These are phyloP conservation scores for Lentinus brumalis DNA, from an alignment of 768 basidiomycete species.

Conservation along the genomic window DNA sequence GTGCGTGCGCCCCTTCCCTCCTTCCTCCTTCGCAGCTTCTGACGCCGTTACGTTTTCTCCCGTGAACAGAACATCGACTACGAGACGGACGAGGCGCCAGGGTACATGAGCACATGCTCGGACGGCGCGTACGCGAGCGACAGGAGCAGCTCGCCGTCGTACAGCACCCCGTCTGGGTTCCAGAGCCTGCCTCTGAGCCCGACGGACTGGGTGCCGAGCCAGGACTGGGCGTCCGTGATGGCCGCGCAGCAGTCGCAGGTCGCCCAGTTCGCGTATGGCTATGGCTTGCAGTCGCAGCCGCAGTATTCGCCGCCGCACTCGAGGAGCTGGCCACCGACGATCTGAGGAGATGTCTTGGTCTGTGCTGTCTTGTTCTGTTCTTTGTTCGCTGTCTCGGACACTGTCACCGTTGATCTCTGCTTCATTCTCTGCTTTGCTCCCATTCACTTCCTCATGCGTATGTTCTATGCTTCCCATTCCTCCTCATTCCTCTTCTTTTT, in stretches of 20 bases:
- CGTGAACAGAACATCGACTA: constrained; percentile 10
- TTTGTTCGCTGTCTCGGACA: neutral
- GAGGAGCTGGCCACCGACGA: neutral
- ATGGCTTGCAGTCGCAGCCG: neutral
- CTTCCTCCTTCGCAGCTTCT: neutral
- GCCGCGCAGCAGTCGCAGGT: neutral
- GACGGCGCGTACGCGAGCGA: constrained; percentile 16
- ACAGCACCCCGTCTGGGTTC: constrained; percentile 15
- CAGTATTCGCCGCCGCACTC: neutral
- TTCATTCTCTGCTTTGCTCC: neutral
- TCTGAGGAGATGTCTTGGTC: neutral
- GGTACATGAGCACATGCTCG: constrained; percentile 15
- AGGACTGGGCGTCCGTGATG: neutral
- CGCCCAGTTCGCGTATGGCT: neutral
- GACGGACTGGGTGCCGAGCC: constrained; percentile 1
- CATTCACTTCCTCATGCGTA: neutral
- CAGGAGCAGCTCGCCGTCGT: constrained; percentile 20
- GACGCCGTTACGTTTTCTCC: neutral
- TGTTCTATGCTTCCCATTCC: neutral
- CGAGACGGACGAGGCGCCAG: constrained; percentile 6
- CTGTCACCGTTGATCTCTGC: neutral
- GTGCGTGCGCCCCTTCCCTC: neutral
- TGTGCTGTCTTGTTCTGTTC: neutral
- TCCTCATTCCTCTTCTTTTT: neutral
- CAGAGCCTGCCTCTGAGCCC: constrained; percentile 17